Base-by-base conservation (phyloP, 768 basidiomycete genomes). In the Tylopilus subfusipes region DNA sequence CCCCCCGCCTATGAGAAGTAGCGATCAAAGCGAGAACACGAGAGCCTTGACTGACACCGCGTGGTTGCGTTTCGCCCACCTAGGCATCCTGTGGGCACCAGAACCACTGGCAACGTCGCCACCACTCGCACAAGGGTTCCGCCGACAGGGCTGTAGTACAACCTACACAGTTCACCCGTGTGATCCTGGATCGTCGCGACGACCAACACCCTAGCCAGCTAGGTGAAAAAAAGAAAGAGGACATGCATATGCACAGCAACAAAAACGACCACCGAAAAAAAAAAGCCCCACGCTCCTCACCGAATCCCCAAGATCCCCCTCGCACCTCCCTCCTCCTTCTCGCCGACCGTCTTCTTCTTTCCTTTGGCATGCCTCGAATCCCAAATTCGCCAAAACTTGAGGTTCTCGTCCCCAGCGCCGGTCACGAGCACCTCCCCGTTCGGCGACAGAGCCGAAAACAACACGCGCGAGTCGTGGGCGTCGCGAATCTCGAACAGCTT, bases 11-110 rank as follows among this genome's bases (percentile, higher is more conserved):
- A 96, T 95, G 48, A 98, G 82, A 16, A 98, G 78, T 3, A 88
- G 86, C 1, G 87, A 82, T 96, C 97, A 98, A 0, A 96, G 93
- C 59, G 93, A 96, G 93, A 97, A 99, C 1, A 93, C 93, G 51
- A 99, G 75, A 2, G 94, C 84, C 77, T 89, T 89, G 54, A 88
- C 86, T 2, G 93, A 93, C 0, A 92, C 93, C 0, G 88, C 90
- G 68, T 96, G 93, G 67, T 91, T 93, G 43, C 88, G 76, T 72
- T 95, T 94, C 22, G 88, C 90, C 90, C 91, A 94, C 66, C 92
- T 93, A 0, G 93, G 84, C n/a, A n/a, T n/a, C n/a, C n/a, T n/a
- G n/a, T n/a, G n/a, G n/a, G n/a, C n/a, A n/a, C n/a, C n/a, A n/a
- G n/a, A n/a, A n/a, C n/a, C n/a, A n/a, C n/a, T n/a, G n/a, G n/a